These are phyloP conservation scores for Euphorbia celastroides DNA, from an alignment of 441 rosid genomes.

Conservation along the genomic window DNA sequence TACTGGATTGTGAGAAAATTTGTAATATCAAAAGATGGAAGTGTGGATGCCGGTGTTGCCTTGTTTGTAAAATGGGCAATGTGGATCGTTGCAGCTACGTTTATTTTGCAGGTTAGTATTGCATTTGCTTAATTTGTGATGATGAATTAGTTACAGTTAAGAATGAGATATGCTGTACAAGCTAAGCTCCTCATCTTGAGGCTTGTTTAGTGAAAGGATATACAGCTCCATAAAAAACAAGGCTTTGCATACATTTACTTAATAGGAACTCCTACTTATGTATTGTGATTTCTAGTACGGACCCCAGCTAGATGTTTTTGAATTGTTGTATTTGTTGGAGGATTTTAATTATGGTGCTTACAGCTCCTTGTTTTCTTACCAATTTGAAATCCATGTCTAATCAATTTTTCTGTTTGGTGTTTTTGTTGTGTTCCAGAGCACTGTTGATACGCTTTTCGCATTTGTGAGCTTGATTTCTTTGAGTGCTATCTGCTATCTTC, in stretches of 20 bases:
- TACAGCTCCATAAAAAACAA: no score
- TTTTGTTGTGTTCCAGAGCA: conserved; percentile 51
- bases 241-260: no score
- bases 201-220: neutral
- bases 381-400: neutral
- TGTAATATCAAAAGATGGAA: conserved; percentile 79
- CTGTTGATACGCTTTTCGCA: conserved; percentile 57
- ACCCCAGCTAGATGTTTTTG: no score
- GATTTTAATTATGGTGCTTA: neutral
- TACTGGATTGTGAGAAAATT: conserved; percentile 87
- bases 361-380: neutral
- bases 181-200: neutral
- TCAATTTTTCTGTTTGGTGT: conserved; percentile 7
- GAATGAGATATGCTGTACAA: neutral
- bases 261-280: neutral
- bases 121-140: neutral
- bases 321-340: neutral
- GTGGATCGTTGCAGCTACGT: conserved; percentile 59
- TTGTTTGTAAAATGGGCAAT: conserved; percentile 93
- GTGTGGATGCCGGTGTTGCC: conserved; percentile 71
- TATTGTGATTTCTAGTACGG: neutral
- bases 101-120: conserved; percentile 62
- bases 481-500: conserved; percentile 36
- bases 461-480: conserved; percentile 40
- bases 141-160: neutral